These are phyloP conservation scores for Blastomyces parvus DNA, from an alignment of 2,329 filamentous ascomycete genomes.

Conservation along the genomic window DNA sequence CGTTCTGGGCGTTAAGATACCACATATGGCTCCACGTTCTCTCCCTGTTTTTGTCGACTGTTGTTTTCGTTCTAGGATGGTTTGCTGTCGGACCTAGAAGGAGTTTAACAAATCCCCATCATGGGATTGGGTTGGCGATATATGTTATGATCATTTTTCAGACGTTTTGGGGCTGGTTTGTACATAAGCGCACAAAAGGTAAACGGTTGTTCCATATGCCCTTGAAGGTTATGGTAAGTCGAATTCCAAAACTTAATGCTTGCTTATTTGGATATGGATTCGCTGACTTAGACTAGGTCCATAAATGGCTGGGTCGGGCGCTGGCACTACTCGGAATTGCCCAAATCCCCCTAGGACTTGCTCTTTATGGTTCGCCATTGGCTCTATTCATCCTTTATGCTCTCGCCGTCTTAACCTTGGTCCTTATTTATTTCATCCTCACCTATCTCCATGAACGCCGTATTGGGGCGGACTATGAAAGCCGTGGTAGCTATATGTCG, in stretches of 20 bases:
- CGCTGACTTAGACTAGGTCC: slow-evolving; percentile 46
- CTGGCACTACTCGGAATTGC: slow-evolving; percentile 73
- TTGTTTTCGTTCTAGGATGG: slow-evolving; percentile 52
- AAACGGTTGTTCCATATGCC: slow-evolving; percentile 47
- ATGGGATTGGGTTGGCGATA: slow-evolving; percentile 56
- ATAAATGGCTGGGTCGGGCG: slow-evolving; percentile 76
- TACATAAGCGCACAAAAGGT: slow-evolving; percentile 46
- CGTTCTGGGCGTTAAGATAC: slow-evolving; percentile 47
- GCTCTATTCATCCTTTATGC: slow-evolving; percentile 78
- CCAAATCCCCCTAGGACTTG: slow-evolving; percentile 81
- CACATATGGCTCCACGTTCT: slow-evolving; percentile 57
- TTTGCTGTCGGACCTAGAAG: slow-evolving; percentile 53
- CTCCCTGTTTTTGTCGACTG: slow-evolving; percentile 51
- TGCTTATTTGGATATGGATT: background rate
- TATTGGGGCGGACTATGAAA: slow-evolving; percentile 46
- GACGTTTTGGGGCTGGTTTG: slow-evolving; percentile 48
- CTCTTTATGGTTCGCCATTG: slow-evolving; percentile 83
- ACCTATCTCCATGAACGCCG: slow-evolving; percentile 57
- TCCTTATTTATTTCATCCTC: slow-evolving; percentile 70
- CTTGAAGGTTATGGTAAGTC: slow-evolving; percentile 47
- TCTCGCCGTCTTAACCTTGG: slow-evolving; percentile 61
- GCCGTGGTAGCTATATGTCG: slow-evolving; percentile 49
- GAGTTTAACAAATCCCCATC: slow-evolving; percentile 56
- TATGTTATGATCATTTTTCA: slow-evolving; percentile 53
- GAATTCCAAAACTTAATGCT: slow-evolving; percentile 6